These are phyloP conservation scores for Cucurbita moschata DNA, from an alignment of 306 rosid genomes.

Conservation along the genomic window DNA sequence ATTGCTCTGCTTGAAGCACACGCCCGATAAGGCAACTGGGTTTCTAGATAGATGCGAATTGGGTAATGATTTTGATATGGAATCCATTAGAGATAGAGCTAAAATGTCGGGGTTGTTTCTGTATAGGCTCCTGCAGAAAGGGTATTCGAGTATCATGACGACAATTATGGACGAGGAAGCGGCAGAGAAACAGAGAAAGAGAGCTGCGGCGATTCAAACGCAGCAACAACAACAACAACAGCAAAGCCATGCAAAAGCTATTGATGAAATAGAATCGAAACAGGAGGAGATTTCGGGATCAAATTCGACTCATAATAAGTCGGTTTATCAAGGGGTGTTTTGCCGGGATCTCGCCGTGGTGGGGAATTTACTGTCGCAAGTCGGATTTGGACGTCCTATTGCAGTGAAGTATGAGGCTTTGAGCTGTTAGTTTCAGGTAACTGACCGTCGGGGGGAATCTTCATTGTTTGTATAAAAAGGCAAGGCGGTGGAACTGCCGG, in stretches of 20 bases:
- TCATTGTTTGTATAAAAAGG: slow-evolving; percentile 36
- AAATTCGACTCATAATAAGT: background rate
- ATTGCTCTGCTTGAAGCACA: slow-evolving; percentile 56
- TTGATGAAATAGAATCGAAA: background rate
- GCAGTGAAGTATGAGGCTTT: slow-evolving; percentile 76
- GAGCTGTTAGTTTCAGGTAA: slow-evolving; percentile 40
- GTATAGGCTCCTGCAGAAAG: slow-evolving; percentile 74
- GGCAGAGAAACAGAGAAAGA: slow-evolving; percentile 59
- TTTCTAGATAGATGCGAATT: slow-evolving; percentile 73
- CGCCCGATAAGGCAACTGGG: slow-evolving; percentile 51
- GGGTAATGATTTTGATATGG: slow-evolving; percentile 47
- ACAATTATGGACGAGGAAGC: slow-evolving; percentile 67
- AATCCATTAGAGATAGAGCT: slow-evolving; percentile 59
- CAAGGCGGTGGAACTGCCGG: slow-evolving; percentile 24
- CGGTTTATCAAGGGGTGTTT: slow-evolving; percentile 65
- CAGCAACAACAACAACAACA: slow-evolving; percentile 25
- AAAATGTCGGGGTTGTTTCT: slow-evolving; percentile 63
- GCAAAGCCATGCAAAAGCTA: slow-evolving; percentile 1
- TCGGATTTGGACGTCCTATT: slow-evolving; percentile 63
- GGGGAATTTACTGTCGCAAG: slow-evolving; percentile 67
- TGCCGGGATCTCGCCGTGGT: slow-evolving; percentile 82
- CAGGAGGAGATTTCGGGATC: background rate
- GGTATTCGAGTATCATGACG: slow-evolving; percentile 49
- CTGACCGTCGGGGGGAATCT: slow-evolving; percentile 9
- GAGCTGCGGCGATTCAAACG: slow-evolving; percentile 24